Base-by-base conservation (phyloP, 768 basidiomycete genomes). In the Asterophora lycoperdoides region DNA sequence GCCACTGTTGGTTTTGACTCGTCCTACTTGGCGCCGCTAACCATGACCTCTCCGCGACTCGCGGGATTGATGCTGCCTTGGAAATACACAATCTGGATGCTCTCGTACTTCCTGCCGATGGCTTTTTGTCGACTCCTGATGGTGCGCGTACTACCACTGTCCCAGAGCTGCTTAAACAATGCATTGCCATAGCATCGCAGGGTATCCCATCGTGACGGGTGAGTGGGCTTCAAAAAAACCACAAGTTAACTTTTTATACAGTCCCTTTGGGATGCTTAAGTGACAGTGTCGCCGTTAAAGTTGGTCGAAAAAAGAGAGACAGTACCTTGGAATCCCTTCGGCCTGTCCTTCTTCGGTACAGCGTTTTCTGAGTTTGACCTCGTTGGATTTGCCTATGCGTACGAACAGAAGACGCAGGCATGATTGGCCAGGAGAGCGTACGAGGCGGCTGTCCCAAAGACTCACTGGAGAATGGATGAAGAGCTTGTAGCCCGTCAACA, bases 121-220 rank as follows among this genome's bases (percentile, higher is more conserved):
- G 68, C 14, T 61, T 71, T 23, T 71, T 70, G 6, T 68, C 66
- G n/a, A 56, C 56, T 1, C 73, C 72, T 10, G 68, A 71, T 53
- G 73, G 73, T 72, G 44, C 41, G 58, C 14, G 37, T 17, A 10
- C 19, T 23, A 6, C 6, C 23, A 23, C 23, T 6, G 23, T 6
- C 23, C 23, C 23, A 23, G 23, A 23, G 23, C 23, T 23, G 23
- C 23, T 23, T 23, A 23, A 23, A 23, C 23, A 23, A 23, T 23
- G 3, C 23, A 23, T 3, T 23, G 56, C 4, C 58, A 64, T 9
- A 64, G 83, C 3, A 75, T 84, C 47, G 78, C 80, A 4, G 84
- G 82, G 7, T 84, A 83, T 54, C 83, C 84, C 1, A 79, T 84
- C 45, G 68, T 84, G 32, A 83, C 83, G 18, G 81, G 82, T 78